These are phyloP conservation scores for Pichia manshurica DNA, from an alignment of 805 yeast species.

Conservation along the genomic window DNA sequence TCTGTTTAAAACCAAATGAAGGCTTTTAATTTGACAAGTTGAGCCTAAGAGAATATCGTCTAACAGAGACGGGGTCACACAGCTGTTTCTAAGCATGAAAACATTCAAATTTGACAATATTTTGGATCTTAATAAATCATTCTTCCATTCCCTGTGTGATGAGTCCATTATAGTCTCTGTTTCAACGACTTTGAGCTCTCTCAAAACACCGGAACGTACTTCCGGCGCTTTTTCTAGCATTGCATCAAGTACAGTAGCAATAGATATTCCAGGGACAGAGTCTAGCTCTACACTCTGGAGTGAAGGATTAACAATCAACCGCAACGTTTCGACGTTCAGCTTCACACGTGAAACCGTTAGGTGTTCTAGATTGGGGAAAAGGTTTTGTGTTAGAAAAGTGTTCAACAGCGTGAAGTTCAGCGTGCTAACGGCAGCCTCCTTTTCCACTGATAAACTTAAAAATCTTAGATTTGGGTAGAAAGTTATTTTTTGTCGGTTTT, in stretches of 20 bases:
- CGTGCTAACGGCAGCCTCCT: not conserved
- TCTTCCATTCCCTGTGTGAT: constrained; percentile 3
- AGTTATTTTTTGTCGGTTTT: not conserved
- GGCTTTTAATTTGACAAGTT: not conserved
- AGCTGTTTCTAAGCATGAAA: constrained; percentile 8
- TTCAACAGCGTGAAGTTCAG: not conserved
- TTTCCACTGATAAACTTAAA: not conserved
- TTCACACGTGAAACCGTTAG: constrained; percentile 1
- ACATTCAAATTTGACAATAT: not conserved
- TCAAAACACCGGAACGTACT: not conserved
- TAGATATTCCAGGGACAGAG: not conserved
- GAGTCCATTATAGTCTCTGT: constrained; percentile 1
- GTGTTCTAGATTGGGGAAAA: constrained; percentile 2
- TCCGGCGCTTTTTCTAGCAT: not conserved
- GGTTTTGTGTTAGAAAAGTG: not conserved
- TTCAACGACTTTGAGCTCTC: constrained; percentile 1
- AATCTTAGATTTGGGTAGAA: not conserved
- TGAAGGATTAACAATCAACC: not conserved
- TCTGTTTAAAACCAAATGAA: constrained; percentile 4
- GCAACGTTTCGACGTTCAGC: not conserved
- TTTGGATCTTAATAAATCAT: not conserved
- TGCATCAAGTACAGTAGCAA: not conserved
- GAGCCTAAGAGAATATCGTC: constrained; percentile 1
- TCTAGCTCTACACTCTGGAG: constrained; percentile 2
- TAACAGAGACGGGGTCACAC: constrained; percentile 1